Evolutionary conservation across 2,329 filamentous ascomycete species (phyloP).

Genomic region (Aspergillus phoenicis): DNA sequence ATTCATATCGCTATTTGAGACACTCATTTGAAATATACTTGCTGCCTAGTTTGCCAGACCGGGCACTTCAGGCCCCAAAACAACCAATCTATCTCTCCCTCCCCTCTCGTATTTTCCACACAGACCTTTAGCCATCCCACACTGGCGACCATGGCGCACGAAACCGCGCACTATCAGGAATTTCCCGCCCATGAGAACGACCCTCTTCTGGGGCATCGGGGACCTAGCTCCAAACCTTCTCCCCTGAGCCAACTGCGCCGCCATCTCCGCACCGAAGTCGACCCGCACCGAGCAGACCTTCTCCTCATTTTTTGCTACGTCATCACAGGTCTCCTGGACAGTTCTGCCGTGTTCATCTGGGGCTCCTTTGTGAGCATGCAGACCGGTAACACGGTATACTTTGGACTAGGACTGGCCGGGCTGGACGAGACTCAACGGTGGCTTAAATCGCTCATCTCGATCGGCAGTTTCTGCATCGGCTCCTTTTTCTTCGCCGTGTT

Average conservation of each 20-base stretch:
- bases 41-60: background rate
- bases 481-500: constrained; percentile 71
- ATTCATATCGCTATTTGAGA: background rate
- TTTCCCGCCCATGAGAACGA: constrained; percentile 10
- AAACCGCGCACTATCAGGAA: background rate
- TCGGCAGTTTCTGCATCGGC: constrained; percentile 70
- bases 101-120: background rate
- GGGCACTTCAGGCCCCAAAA: background rate
- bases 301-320: constrained; percentile 72
- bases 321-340: constrained; percentile 77
- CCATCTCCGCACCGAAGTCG: constrained; percentile 50
- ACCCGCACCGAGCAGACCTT: constrained; percentile 66
- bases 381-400: constrained; percentile 80
- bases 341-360: constrained; percentile 74
- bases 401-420: constrained; percentile 67
- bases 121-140: background rate
- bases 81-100: background rate
- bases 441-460: constrained; percentile 72
- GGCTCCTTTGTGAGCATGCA: constrained; percentile 84
- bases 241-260: background rate
- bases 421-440: constrained; percentile 61
- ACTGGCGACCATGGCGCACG: constrained; percentile 2
- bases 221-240: constrained; percentile 12
- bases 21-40: background rate
- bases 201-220: background rate